phyloP scores from a whole-genome alignment of 2,329 filamentous ascomycete species.

The Pseudogymnoascus destructans region DNA sequence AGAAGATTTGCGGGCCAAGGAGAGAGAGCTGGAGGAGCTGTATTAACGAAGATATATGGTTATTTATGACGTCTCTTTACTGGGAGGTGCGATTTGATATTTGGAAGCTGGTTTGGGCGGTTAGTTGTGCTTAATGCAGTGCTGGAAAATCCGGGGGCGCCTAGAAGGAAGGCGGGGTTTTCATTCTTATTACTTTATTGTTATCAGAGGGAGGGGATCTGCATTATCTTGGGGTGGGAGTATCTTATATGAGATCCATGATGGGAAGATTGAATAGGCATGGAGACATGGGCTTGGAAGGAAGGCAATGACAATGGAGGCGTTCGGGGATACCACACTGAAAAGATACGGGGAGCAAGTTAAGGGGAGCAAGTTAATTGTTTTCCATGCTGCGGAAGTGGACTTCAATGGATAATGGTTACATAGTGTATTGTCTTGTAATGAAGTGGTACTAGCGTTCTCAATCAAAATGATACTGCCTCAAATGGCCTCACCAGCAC shows the following conservation, averaged over 20 bases:
- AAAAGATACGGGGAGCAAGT: not conserved
- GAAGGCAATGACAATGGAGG: not conserved
- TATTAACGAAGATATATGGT: slow-evolving; percentile 9
- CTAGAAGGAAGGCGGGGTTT: not conserved
- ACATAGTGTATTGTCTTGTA: slow-evolving; percentile 5
- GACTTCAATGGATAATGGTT: not conserved
- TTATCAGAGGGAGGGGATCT: not conserved
- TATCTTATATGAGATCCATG: slow-evolving; percentile 1
- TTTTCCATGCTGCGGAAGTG: not conserved
- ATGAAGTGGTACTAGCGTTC: not conserved
- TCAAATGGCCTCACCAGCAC: not conserved
- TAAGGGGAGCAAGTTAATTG: not conserved
- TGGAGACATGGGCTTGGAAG: not conserved
- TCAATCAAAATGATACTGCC: not conserved
- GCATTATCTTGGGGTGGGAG: not conserved
- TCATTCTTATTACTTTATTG: not conserved
- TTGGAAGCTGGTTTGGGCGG: not conserved
- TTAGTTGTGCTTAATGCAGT: not conserved
- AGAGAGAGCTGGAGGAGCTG: slow-evolving; percentile 23
- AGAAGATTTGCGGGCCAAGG: slow-evolving; percentile 24
- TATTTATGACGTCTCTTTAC: not conserved
- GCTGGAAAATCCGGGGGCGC: not conserved
- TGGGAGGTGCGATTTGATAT: not conserved
- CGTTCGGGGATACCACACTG: not conserved
- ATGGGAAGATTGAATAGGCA: not conserved